Evolutionary conservation across 1,139 yeast species (phyloP).

Genomic region (Meyerozyma sp.): DNA sequence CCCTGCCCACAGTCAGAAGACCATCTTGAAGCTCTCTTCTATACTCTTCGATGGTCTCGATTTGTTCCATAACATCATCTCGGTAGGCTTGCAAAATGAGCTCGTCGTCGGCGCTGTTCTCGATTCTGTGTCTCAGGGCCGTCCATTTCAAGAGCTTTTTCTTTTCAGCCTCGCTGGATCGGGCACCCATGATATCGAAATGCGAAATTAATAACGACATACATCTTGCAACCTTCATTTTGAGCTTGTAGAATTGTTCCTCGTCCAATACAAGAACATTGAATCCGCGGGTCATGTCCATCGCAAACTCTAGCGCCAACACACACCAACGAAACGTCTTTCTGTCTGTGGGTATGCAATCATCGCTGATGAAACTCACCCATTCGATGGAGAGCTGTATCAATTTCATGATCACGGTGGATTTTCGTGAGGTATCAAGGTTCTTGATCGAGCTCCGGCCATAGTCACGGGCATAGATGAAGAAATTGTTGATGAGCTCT

Average conservation of each 20-base stretch:
- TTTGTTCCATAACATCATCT: slow-evolving; percentile 54
- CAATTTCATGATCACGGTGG: slow-evolving; percentile 66
- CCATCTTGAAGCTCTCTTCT: slow-evolving; percentile 48
- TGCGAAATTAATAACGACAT: slow-evolving; percentile 92
- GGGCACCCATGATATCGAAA: slow-evolving; percentile 97
- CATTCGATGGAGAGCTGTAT: slow-evolving; percentile 79
- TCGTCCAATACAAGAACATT: slow-evolving; percentile 78
- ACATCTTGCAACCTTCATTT: slow-evolving; percentile 87
- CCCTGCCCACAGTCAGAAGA: slow-evolving; percentile 69
- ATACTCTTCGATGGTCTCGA: slow-evolving; percentile 53
- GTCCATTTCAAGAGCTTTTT: slow-evolving; percentile 49
- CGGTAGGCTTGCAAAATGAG: slow-evolving; percentile 49
- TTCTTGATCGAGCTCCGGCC: slow-evolving; percentile 68
- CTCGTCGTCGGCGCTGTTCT: slow-evolving; percentile 58
- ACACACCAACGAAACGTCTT: slow-evolving; percentile 96
- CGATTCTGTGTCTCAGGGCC: slow-evolving; percentile 41
- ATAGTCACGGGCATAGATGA: slow-evolving; percentile 77
- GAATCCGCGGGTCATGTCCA: slow-evolving; percentile 91
- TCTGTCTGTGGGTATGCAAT: slow-evolving; percentile 87
- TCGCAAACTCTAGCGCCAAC: slow-evolving; percentile 88
- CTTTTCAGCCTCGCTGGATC: slow-evolving; percentile 80
- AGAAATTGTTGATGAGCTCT: slow-evolving; percentile 72
- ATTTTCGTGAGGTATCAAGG: slow-evolving; percentile 61
- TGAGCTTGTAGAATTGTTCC: slow-evolving; percentile 66
- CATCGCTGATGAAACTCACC: slow-evolving; percentile 91